Conservation (phyloP, 2,329 filamentous ascomycete genomes). For the Botrytis medusae region DNA sequence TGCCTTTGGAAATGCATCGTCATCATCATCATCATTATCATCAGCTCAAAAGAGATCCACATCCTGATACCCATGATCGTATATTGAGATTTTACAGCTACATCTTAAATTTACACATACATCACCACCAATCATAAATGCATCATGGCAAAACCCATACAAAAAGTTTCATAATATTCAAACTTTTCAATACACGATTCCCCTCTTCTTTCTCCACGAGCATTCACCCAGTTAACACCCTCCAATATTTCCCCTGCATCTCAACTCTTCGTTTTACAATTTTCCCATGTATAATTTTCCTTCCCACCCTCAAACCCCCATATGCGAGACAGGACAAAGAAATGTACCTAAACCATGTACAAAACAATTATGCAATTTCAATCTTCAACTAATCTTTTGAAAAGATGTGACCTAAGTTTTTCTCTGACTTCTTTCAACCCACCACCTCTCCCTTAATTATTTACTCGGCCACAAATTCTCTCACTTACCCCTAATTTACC, state of each 20-base stretch:
- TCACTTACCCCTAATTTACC: not conserved
- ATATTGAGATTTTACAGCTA: not conserved
- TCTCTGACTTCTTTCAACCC: not conserved
- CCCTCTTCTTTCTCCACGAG: not conserved
- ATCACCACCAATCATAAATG: not conserved
- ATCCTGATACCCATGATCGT: not conserved
- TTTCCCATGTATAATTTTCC: not conserved
- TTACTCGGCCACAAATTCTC: not conserved
- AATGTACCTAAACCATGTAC: not conserved
- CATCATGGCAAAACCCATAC: not conserved
- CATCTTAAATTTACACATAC: not conserved
- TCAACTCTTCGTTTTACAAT: not conserved
- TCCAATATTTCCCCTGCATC: not conserved
- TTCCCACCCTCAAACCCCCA: not conserved
- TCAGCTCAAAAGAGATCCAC: not conserved
- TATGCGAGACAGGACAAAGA: not conserved
- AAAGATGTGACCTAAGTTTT: not conserved
- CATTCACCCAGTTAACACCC: not conserved
- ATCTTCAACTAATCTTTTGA: not conserved
- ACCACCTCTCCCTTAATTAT: not conserved
- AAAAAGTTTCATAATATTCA: not conserved
- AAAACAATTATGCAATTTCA: not conserved
- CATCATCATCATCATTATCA: not conserved
- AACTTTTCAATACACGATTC: not conserved
- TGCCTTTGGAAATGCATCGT: not conserved